These are phyloP conservation scores for Pseudocercospora cruenta DNA, from an alignment of 2,329 filamentous ascomycete species.

Conservation along the genomic window DNA sequence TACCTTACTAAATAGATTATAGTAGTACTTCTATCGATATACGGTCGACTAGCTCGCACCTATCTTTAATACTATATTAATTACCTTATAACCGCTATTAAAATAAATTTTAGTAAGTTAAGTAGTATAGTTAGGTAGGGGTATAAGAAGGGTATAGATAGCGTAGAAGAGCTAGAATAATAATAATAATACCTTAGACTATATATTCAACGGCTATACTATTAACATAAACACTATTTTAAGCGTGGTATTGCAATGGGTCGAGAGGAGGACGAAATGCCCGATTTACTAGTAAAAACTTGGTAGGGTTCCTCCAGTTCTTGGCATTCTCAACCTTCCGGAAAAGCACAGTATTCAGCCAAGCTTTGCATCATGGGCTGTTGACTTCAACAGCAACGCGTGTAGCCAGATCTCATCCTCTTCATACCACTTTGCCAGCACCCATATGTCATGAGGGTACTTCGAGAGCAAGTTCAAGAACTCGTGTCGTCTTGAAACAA, in stretches of 20 bases:
- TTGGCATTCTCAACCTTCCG: background rate
- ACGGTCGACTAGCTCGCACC: background rate
- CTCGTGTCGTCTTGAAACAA: background rate
- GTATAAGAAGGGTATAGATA: background rate
- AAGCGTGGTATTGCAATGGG: background rate
- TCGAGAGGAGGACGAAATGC: background rate
- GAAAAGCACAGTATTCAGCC: no score
- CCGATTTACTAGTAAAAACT: background rate
- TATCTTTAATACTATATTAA: background rate
- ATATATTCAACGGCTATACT: background rate
- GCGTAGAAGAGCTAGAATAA: background rate
- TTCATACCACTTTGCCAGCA: no score
- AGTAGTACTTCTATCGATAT: background rate
- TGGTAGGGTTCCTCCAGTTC: background rate
- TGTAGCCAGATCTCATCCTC: background rate
- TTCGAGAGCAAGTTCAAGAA: background rate
- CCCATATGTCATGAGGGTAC: background rate
- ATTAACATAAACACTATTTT: background rate
- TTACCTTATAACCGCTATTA: background rate
- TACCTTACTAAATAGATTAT: background rate
- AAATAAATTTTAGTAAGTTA: background rate
- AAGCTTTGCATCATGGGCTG: background rate
- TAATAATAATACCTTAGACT: background rate
- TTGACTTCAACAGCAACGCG: background rate
- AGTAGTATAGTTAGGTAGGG: background rate